Evolutionary conservation across 805 yeast species (phyloP).

Genomic region (Brettanomyces bruxellensis): DNA sequence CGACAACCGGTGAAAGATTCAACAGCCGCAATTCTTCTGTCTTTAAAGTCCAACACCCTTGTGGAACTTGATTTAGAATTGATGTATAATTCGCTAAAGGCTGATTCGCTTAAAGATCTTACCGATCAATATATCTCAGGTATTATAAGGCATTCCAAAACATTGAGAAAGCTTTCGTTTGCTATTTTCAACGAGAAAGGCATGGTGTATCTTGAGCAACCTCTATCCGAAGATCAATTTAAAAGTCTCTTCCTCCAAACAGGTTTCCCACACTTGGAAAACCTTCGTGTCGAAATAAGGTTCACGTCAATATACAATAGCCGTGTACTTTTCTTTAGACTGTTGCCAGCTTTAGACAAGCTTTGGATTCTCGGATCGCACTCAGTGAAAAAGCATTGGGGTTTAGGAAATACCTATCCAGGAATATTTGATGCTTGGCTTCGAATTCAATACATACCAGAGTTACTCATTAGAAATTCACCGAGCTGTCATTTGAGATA

Average conservation of each 20-base stretch:
- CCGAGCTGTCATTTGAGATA: constrained; percentile 22
- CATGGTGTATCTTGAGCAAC: constrained; percentile 12
- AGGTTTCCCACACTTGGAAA: constrained; percentile 20
- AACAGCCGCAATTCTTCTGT: constrained; percentile 9
- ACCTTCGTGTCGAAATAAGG: constrained; percentile 31
- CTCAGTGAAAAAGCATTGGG: constrained; percentile 49
- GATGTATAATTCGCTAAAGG: constrained; percentile 13
- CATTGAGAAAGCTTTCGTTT: constrained; percentile 17
- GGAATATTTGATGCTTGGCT: constrained; percentile 50
- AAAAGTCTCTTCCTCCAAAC: constrained; percentile 6
- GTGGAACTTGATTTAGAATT: constrained; percentile 16
- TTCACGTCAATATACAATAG: constrained; percentile 25
- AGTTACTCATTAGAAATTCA: constrained; percentile 21
- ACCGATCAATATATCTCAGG: constrained; percentile 11
- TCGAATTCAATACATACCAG: constrained; percentile 45
- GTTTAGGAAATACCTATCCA: constrained; percentile 43
- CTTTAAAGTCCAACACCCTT: constrained; percentile 11
- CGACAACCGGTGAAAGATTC: constrained; percentile 14
- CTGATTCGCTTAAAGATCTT: constrained; percentile 7
- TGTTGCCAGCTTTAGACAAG: constrained; percentile 22
- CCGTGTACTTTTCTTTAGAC: constrained; percentile 18
- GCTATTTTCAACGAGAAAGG: constrained; percentile 15
- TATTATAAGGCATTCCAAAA: constrained; percentile 8
- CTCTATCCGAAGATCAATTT: constrained; percentile 11
- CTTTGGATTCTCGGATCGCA: constrained; percentile 40